Percentiles rank a stretch among this genome's conserved stretches.
phyloP scores from a whole-genome alignment of 2,329 filamentous ascomycete genomes.

The Hypocrella siamensis region DNA sequence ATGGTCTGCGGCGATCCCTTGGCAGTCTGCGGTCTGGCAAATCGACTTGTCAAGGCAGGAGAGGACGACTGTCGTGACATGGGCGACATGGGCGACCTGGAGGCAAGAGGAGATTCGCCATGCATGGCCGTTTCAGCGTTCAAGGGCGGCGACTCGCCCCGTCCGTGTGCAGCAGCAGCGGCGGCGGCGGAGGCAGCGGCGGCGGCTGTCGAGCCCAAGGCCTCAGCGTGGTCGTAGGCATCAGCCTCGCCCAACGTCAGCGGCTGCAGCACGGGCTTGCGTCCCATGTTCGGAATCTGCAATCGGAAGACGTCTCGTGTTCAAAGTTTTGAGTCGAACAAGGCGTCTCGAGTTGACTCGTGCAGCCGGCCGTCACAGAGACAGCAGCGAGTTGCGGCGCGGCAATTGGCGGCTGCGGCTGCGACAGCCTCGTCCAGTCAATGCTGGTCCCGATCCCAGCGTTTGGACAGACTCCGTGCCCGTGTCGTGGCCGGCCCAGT shows the following conservation, averaged over 20 bases:
- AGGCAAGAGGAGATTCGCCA: conserved; percentile 1
- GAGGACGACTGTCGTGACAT: conserved; percentile 10
- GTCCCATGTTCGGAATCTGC: conserved; percentile 41
- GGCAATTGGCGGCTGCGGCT: too few species aligned
- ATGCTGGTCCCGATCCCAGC: too few species aligned
- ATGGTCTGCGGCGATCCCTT: conserved; percentile 6
- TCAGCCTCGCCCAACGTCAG: conserved; percentile 29
- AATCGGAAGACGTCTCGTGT: too few species aligned
- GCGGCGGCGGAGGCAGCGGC: neutral
- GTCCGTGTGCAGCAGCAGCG: neutral
- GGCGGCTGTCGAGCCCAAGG: neutral
- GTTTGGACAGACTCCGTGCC: too few species aligned
- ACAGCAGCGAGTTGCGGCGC: too few species aligned
- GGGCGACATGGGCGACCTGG: conserved; percentile 19
- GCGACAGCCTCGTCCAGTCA: too few species aligned
- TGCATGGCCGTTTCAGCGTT: conserved; percentile 3
- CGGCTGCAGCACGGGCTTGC: conserved; percentile 42
- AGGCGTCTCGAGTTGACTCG: too few species aligned
- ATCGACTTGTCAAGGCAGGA: conserved; percentile 26
- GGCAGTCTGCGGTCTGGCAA: conserved; percentile 15
- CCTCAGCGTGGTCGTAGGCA: neutral
- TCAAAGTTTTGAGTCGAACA: too few species aligned
- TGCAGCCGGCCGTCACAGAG: too few species aligned
- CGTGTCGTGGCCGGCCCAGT: too few species aligned
- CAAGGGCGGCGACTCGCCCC: conserved; percentile 1